These are phyloP conservation scores for Thalassiosira ordinaria DNA, from an alignment of 352 stramenopile species.

Conservation along the genomic window DNA sequence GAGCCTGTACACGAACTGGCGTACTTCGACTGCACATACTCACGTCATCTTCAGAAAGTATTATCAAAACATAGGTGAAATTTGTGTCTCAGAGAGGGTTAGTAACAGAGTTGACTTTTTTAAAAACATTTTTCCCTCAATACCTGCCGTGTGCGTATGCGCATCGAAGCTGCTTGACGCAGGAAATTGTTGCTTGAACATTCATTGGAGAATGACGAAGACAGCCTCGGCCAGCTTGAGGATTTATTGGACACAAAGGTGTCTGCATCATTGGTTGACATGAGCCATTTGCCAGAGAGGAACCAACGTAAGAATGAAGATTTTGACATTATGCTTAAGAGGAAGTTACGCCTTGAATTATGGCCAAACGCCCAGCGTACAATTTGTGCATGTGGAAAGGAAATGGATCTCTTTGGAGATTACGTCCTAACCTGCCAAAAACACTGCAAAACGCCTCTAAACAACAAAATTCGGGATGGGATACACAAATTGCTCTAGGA, in stretches of 20 bases:
- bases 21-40: neutral
- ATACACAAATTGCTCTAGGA: neutral
- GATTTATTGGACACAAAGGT: slow-evolving; percentile 14
- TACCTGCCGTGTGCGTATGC: slow-evolving; percentile 5
- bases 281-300: neutral
- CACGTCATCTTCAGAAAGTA: slow-evolving; percentile 9
- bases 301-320: slow-evolving; percentile 31
- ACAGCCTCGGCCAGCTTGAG: slow-evolving; percentile 23
- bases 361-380: neutral
- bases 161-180: neutral
- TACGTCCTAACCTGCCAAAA: slow-evolving; percentile 6
- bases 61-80: neutral
- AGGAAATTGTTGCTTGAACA: neutral
- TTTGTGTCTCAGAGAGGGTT: neutral
- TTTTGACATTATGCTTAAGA: slow-evolving; percentile 28
- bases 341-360: slow-evolving; percentile 28
- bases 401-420: slow-evolving; percentile 23
- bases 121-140: slow-evolving; percentile 10
- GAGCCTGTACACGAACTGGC: slow-evolving; percentile 8
- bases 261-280: slow-evolving; percentile 11
- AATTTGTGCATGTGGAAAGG: slow-evolving; percentile 22
- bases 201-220: neutral
- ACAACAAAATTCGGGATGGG: slow-evolving; percentile 14
- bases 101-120: neutral
- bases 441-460: slow-evolving; percentile 17